A percentile compares a stretch with the other conserved stretches of the same genome.
Evolutionary conservation across 2,329 filamentous ascomycete genomes (phyloP).

Genomic region (Colletotrichum chrysophilum): DNA sequence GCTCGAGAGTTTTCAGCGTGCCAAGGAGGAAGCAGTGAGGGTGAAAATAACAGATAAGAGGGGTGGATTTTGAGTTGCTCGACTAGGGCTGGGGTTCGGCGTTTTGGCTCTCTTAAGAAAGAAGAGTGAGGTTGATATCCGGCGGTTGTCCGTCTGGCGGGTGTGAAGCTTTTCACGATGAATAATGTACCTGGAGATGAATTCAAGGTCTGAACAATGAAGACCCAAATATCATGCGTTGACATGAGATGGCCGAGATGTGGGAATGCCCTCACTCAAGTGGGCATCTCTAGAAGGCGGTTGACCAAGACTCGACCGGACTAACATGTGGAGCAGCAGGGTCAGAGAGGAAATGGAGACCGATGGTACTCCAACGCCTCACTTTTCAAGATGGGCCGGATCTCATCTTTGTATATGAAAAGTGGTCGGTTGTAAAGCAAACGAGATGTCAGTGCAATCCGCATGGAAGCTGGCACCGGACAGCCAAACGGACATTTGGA

Average conservation of each 20-base stretch:
- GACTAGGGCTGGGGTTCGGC: background rate
- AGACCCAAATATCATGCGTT: background rate
- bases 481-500: background rate
- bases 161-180: background rate
- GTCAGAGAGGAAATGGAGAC: too few species aligned
- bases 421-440: background rate
- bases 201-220: background rate
- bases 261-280: background rate
- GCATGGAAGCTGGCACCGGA: background rate
- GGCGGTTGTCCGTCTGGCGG: background rate
- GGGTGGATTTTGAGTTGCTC: background rate
- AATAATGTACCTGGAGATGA: background rate
- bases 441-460: background rate
- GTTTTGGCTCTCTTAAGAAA: background rate
- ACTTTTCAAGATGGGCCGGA: background rate
- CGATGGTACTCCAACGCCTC: background rate
- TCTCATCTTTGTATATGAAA: background rate
- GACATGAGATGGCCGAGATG: background rate
- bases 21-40: background rate
- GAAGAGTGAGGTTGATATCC: slow-evolving; percentile 2
- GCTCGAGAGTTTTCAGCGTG: background rate
- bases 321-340: too few species aligned
- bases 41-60: background rate
- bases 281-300: background rate
- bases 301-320: background rate